Base-by-base conservation (phyloP, 768 basidiomycete genomes). In the Hygrophorus pudorinus region DNA sequence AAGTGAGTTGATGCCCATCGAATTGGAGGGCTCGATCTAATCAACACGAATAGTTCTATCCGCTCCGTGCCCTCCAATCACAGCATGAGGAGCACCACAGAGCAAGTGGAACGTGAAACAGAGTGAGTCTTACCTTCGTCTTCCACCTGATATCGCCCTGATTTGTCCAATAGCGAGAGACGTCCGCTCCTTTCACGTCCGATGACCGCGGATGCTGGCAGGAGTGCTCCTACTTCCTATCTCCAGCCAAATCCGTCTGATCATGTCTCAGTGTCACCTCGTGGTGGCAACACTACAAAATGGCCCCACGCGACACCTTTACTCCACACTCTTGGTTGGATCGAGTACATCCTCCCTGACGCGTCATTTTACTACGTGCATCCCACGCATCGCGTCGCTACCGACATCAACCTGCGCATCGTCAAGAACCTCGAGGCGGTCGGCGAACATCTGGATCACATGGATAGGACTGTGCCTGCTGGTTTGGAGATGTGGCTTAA, bases 301-400 rank as follows among this genome's bases (percentile, higher is more conserved):
- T 51, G 47, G 41, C 27, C 53, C 46, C 55, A 50, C 56, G 41
- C 50, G 55, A 39, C 59, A 52, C 65, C 62, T 13, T 60, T 63
- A 2, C 63, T 75, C 4, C 69, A 69, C 50, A 67, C 73, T 10
- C 71, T 79, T 14, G 87, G 87, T 3, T 89, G 86, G 86, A 66
- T 75, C 38, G 83, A 81, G 54, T 77, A 84, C 56, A 66, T 73
- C 16, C 74, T 90, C n/a, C 86, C 87, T 1, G 83, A 87, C 52
- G 76, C 75, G 8, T 63, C 72, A 3, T 64, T 73, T 29, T 90
- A 90, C 61, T 90, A 79, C 53, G 71, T 75, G 35, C 82, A 86
- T 54, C 72, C 75, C 3, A 73, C 70, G 10, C 60, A 71, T 30
- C 75, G 71, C 34, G 66, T 79, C 42, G 77, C 76, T n/a, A 83